Base-by-base conservation (phyloP, 192 early-diverging fungal genomes). In the Coemansia sp. region DNA sequence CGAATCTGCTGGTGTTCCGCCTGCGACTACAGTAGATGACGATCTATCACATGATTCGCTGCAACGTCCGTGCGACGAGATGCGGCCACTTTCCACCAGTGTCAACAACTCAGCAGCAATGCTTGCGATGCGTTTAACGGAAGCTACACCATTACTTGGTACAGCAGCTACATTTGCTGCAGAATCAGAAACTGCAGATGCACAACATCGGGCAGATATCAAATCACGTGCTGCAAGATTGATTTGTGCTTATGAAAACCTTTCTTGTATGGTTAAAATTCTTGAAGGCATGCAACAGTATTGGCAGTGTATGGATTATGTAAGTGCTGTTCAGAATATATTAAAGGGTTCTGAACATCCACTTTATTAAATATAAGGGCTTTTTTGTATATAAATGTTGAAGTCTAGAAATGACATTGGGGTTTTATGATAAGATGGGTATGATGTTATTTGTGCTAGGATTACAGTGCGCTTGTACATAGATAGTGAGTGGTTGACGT, bases 221-320 rank as follows among this genome's bases (percentile, higher is more conserved):
- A 80, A 75, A 56, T 55, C 53, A 14, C 62, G 74, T 0, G 73
- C 73, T 0, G 62, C 74, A 14, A 58, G 78, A 23, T 67, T 81
- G 14, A 70, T 75, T 27, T 70, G 74, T 1, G 66, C 78, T 2
- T 81, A 81, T 52, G 78, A 81, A 32, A 81, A 81, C 57, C 64
- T 81, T n/a, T 81, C 78, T 19, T 81, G 78, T 39, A 81, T 81
- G 78, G 78, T 81, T 29, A 75, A 76, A 64, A 74, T 81, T 22
- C 74, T 81, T 10, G 78, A 81, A 63, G 78, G 78, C 23, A 81
- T 81, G 78, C 78, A 81, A 70, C 78, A 81, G 78, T 81, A 81
- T 59, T 81, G 78, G 78, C 78, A 81, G 60, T 81, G 78, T 51
- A 81, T 81, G 78, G 78, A 81, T 61, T 81, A 81, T 24, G 67